Conservation (phyloP, 306 rosid genomes). For the Pueraria montana region DNA sequence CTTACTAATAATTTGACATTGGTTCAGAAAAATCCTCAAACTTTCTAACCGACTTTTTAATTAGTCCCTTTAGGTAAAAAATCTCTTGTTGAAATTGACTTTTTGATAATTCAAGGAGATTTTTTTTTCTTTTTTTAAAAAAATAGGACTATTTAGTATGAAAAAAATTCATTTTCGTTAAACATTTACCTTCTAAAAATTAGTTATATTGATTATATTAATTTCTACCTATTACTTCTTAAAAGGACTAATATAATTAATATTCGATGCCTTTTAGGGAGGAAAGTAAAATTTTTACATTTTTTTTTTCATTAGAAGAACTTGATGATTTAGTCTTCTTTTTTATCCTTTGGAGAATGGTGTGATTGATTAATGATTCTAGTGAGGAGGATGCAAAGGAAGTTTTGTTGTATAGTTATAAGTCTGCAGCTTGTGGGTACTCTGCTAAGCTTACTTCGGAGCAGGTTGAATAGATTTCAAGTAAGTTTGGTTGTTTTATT, state of each 20-base stretch:
- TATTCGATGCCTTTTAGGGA: too few relatives aligned
- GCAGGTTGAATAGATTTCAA: slow-evolving; percentile 57
- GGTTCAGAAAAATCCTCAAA: not conserved
- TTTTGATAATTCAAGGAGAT: too few relatives aligned
- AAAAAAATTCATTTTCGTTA: not conserved
- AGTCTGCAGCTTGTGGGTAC: slow-evolving; percentile 89
- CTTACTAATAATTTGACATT: not conserved
- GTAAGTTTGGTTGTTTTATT: slow-evolving; percentile 52
- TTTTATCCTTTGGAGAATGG: not conserved
- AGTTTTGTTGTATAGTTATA: slow-evolving; percentile 93
- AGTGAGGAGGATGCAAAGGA: slow-evolving; percentile 97
- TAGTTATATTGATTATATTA: too few relatives aligned
- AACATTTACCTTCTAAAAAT: too few relatives aligned
- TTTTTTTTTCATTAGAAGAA: not conserved
- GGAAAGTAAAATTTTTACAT: not conserved
- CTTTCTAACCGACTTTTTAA: not conserved
- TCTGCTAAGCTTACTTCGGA: slow-evolving; percentile 82
- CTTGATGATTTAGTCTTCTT: not conserved
- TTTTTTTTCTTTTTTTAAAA: too few relatives aligned
- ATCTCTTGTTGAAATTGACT: too few relatives aligned
- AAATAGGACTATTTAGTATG: not conserved
- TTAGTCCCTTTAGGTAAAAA: too few relatives aligned
- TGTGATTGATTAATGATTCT: slow-evolving; percentile 17
- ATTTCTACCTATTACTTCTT: too few relatives aligned
- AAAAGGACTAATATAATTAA: too few relatives aligned